Evolutionary conservation across 805 yeast genomes (phyloP), one percentile per base, ranked within the genome.

Genomic region (Komagataella ulmi): DNA sequence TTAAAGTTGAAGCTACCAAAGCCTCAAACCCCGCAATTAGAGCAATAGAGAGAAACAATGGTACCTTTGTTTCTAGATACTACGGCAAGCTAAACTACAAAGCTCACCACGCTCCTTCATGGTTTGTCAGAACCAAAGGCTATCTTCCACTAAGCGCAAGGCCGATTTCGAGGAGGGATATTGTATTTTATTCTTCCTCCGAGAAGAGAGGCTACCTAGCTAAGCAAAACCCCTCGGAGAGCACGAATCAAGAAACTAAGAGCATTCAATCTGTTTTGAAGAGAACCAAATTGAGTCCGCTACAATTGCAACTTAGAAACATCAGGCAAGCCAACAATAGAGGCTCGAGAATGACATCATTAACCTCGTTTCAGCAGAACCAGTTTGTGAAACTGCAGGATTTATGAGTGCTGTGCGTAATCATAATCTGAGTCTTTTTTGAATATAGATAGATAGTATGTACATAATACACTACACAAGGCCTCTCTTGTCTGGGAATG

Each of bases 81-180:
- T 85, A 76, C 62, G 77, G 80, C 50, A 74, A 77, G 50, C 68
- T 88, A 40, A 83, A 87, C 3, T 76, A 85, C 60, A 73, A 79
- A 59, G 91, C 88, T 3, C 93, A 88, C 60, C 71, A 88, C 45
- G 67, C 81, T 48, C 97, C 98, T 8, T 76, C 79, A 48, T 73
- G 81, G 65, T 85, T 82, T 58, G 64, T 85, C 49, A 66, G 73
- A 56, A 84, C 76, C 59, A 82, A 80, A 61, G 96, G 95, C 17
- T 80, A 88, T 56, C 65, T 90, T 14, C 98, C 98, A 47, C 65
- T 88, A 57, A 81, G 79, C 50, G 89, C 97, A 1, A 80, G 89
- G 66, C 99, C 99, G 12, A 84, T 83, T 7, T 81, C 79, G 58
- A 80, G 86, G 68, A 84, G 87, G 67, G 88, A 85, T 61, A 81